Base-by-base conservation (phyloP, 108 stramenopile genomes). In the Nitzschia inconspicua region DNA sequence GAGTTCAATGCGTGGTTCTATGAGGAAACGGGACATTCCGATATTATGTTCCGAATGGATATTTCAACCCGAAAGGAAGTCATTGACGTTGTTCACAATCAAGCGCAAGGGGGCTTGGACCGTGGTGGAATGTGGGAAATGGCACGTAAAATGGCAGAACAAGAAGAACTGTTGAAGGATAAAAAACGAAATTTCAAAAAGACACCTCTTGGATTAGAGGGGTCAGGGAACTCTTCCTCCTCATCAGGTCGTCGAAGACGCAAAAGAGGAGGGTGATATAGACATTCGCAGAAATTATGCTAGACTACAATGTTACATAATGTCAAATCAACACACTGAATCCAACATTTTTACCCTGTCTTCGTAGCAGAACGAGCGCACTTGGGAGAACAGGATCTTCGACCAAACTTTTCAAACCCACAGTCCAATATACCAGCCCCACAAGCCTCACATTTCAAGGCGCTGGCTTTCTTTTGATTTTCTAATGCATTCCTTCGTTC, bases 381-480 rank as follows among this genome's bases (percentile, higher is more conserved):
- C n/a, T 68, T 78, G 18, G 83, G 46, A 5, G 73, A 67, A 37
- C 83, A 84, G 47, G 78, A 84, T 11, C 27, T 49, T 14, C 41
- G 26, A 20, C 76, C 83, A 57, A 68, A 75, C 65, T 74, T 77
- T 32, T 80, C 79, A 65, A 78, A 80, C 1, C 78, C 83, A 65
- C 40, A 35, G 18, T 69, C 78, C 19, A 80, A 50, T 2, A 84
- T 66, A 3, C 83, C 83, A n/a, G 48, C 42, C 0, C 69, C 73
- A 66, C 83, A 84, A 32, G 62, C 44, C 1, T 31, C 65, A 52
- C 83, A 84, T 48, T 72, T 68, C 3, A 48, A 27, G 11, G 43
- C 36, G 41, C 72, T 72, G 16, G 32, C 57, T 13, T 34, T 71
- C 59, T 65, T 72, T 46, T 76, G 37, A 39, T 56, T 74, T 18